These are phyloP conservation scores for Tolypocladium ovalisporum DNA, from an alignment of 2,329 filamentous ascomycete genomes.

Conservation along the genomic window DNA sequence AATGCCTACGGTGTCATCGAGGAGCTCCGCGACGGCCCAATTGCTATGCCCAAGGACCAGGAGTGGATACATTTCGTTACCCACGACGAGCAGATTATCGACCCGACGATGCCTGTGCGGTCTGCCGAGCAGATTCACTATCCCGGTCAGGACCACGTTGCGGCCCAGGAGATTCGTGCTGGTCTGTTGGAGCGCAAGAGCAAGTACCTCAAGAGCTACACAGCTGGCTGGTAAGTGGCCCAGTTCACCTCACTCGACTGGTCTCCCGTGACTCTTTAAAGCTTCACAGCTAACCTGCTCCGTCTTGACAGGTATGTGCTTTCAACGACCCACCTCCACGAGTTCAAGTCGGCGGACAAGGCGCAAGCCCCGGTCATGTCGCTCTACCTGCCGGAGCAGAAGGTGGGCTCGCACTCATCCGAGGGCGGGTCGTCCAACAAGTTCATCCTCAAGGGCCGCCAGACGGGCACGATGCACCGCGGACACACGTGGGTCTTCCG, in stretches of 20 bases:
- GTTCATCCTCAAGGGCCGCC: slow-evolving; percentile 93
- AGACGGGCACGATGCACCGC: slow-evolving; percentile 86
- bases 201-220: slow-evolving; percentile 97
- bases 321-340: slow-evolving; percentile 91
- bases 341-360: slow-evolving; percentile 97
- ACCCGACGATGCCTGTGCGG: slow-evolving; percentile 70
- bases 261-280: neutral
- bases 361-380: slow-evolving; percentile 92
- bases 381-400: slow-evolving; percentile 86
- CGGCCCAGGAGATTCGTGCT: slow-evolving; percentile 72
- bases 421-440: slow-evolving; percentile 83
- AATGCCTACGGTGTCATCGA: slow-evolving; percentile 69
- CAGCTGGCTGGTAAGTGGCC: slow-evolving; percentile 70
- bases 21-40: slow-evolving; percentile 70
- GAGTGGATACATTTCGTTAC: slow-evolving; percentile 83
- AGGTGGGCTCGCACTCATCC: slow-evolving; percentile 82
- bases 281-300: neutral
- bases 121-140: slow-evolving; percentile 77
- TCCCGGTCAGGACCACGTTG: slow-evolving; percentile 77
- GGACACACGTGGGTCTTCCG: slow-evolving; percentile 64
- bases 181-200: slow-evolving; percentile 94
- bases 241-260: neutral
- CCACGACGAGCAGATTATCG: slow-evolving; percentile 74
- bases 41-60: slow-evolving; percentile 86
- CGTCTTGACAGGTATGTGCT: slow-evolving; percentile 70